Base-by-base conservation (phyloP, 2,329 filamentous ascomycete species). In the Colletotrichum ledebouriae region DNA sequence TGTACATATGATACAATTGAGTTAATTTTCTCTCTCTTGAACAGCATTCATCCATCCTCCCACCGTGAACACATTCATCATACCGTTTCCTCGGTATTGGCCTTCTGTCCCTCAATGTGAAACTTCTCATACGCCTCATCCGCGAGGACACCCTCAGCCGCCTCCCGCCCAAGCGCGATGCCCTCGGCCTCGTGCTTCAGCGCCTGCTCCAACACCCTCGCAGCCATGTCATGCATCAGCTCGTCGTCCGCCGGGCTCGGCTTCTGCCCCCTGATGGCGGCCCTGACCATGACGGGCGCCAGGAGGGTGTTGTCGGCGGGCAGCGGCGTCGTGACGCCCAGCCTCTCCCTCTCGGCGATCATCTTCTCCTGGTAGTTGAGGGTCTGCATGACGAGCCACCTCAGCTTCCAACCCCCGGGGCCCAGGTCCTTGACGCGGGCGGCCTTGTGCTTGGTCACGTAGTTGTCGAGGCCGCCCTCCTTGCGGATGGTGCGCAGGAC, bases 311-410 rank as follows among this genome's bases (percentile, higher is more conserved):
- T 74, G 52, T 79, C 75, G 3, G 29, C 29, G 29, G 29, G 29
- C 6, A 29, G 29, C 6, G 29, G 29, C 29, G 29, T 7, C 13
- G 47, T 74, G 67, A 97, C 76, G 0, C 93, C 92, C 57, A 96
- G 78, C 20, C 82, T 82, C 66, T 83, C 81, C 69, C 94, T 84
- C 82, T 97, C 85, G 57, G 81, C 77, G 12, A 52, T 20, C 76
- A 94, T 92, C 72, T 87, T 84, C 72, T 86, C 85, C 77, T 90
- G 89, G 58, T 97, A 86, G 20, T 82, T 81, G 1, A 76, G 75
- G 4, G 90, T 94, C 82, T 95, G 93, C 90, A 98, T 94, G 70
- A 99, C 84, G 70, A 92, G 87, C 92, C 94, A 98, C 72, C 96
- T 85, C 75, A 99, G 82, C 73, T 90, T 89, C 96, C 96, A 99